These are phyloP conservation scores for Secale cereale DNA, from an alignment of 176 grass and related monocot genomes.

Conservation along the genomic window DNA sequence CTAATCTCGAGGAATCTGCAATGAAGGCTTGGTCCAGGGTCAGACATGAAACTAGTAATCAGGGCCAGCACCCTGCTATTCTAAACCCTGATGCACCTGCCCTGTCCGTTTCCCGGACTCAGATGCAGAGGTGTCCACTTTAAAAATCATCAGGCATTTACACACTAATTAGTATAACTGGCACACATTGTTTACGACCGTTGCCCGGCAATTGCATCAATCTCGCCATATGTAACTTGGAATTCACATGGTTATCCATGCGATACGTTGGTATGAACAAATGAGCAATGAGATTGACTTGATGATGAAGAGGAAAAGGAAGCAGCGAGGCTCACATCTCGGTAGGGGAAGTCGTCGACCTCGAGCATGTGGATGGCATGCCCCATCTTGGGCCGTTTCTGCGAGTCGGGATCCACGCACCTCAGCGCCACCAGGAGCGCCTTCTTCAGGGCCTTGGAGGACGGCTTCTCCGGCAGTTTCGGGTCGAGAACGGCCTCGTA, in stretches of 20 bases:
- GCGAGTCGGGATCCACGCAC: constrained; percentile 90
- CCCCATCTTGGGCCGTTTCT: constrained; percentile 97
- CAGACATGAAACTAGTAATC: constrained; percentile 27
- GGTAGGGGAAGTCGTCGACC: constrained; percentile 88
- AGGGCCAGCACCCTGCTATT: constrained; percentile 25
- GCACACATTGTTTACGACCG: not conserved
- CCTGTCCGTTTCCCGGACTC: not conserved
- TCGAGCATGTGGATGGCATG: constrained; percentile 98
- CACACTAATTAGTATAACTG: not conserved
- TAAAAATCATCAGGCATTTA: not conserved
- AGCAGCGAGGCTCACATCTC: constrained; percentile 59
- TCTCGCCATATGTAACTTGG: not conserved
- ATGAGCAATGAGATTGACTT: constrained; percentile 14
- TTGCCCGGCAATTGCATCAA: not conserved
- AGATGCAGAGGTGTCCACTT: constrained; percentile 19
- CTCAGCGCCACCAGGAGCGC: constrained; percentile 76
- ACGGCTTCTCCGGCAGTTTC: constrained; percentile 74
- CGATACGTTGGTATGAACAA: constrained; percentile 10
- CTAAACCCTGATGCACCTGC: constrained; percentile 21
- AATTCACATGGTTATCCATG: not conserved
- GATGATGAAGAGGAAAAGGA: not conserved
- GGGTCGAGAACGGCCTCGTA: constrained; percentile 77
- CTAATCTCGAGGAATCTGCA: not conserved
- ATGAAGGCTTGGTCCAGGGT: not conserved
- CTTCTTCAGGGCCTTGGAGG: constrained; percentile 81